A percentile compares a stretch with the other conserved stretches of the same genome.
Conservation (phyloP, 2,329 filamentous ascomycete species). For the Xenosphaeropsis pyriputrescens region DNA sequence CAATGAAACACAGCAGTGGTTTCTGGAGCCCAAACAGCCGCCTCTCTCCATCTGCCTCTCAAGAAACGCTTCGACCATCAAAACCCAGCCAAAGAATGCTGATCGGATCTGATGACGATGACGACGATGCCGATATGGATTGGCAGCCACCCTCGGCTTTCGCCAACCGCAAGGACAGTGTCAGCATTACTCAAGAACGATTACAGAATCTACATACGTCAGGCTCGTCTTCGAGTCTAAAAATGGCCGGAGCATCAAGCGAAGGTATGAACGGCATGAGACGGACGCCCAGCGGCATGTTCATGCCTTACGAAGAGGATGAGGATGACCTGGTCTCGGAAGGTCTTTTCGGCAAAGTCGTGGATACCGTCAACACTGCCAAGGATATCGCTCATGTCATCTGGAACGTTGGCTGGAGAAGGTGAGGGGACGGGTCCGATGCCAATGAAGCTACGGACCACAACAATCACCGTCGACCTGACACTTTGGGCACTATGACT, state of each 20-base stretch:
- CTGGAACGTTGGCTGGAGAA: constrained; percentile 54
- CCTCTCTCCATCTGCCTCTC: constrained; percentile 63
- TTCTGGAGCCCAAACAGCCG: constrained; percentile 25
- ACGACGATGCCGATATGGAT: constrained; percentile 33
- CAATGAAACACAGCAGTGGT: constrained; percentile 44
- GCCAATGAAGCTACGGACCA: too few species aligned
- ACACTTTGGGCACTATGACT: too few species aligned
- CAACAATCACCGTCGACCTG: too few species aligned
- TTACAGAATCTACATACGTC: constrained; percentile 9
- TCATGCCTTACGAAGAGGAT: constrained; percentile 74
- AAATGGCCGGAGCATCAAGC: constrained; percentile 11
- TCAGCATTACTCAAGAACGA: constrained; percentile 13
- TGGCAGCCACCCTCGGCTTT: constrained; percentile 13
- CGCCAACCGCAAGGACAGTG: constrained; percentile 14
- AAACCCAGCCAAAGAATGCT: constrained; percentile 44
- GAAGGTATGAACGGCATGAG: constrained; percentile 45
- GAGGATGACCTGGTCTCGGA: constrained; percentile 46
- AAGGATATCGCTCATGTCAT: constrained; percentile 58
- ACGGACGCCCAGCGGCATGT: constrained; percentile 75
- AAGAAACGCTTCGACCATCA: constrained; percentile 64
- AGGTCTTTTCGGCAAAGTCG: constrained; percentile 26
- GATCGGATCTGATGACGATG: constrained; percentile 33
- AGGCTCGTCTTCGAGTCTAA: constrained; percentile 24
- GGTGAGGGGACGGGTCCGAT: not conserved
- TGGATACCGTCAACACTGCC: constrained; percentile 43